Conservation (phyloP, 352 stramenopile species). For the Pythium periplocum region DNA sequence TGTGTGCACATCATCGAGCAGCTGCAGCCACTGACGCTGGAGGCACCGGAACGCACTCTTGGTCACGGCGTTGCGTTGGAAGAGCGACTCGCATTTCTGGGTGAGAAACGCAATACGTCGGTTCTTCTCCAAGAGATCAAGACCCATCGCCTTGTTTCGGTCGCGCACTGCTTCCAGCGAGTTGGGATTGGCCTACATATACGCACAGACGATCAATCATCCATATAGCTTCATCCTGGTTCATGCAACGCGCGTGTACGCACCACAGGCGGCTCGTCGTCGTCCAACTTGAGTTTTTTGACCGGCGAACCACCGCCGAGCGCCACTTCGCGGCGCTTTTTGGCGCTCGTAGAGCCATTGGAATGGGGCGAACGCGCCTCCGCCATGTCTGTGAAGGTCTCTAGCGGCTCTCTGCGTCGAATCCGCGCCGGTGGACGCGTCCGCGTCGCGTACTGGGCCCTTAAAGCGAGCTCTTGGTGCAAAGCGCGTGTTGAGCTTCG, state of each 20-base stretch:
- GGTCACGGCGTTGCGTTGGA: conserved; percentile 39
- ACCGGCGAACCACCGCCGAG: conserved; percentile 16
- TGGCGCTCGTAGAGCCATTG: conserved; percentile 20
- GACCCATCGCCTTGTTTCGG: conserved; percentile 67
- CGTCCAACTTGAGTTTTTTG: conserved; percentile 72
- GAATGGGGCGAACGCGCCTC: conserved; percentile 5
- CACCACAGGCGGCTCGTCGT: conserved; percentile 49
- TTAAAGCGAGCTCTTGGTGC: too few species aligned
- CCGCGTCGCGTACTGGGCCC: too few species aligned
- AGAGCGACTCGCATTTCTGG: conserved; percentile 66
- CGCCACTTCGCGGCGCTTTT: conserved; percentile 33
- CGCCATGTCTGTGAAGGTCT: conserved; percentile 6
- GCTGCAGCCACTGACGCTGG: conserved; percentile 54
- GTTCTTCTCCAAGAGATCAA: conserved; percentile 81
- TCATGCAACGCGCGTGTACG: neutral
- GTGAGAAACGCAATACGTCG: conserved; percentile 63
- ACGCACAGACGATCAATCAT: conserved; percentile 1
- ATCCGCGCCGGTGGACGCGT: too few species aligned
- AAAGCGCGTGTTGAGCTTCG: too few species aligned
- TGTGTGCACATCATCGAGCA: conserved; percentile 51
- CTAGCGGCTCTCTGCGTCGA: too few species aligned
- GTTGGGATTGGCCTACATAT: conserved; percentile 56
- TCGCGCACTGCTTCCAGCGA: conserved; percentile 68
- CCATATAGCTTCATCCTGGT: neutral
- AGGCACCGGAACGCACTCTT: conserved; percentile 52